Evolutionary conservation across 2,329 filamentous ascomycete species (phyloP).

Genomic region (Dendryphion nanum): DNA sequence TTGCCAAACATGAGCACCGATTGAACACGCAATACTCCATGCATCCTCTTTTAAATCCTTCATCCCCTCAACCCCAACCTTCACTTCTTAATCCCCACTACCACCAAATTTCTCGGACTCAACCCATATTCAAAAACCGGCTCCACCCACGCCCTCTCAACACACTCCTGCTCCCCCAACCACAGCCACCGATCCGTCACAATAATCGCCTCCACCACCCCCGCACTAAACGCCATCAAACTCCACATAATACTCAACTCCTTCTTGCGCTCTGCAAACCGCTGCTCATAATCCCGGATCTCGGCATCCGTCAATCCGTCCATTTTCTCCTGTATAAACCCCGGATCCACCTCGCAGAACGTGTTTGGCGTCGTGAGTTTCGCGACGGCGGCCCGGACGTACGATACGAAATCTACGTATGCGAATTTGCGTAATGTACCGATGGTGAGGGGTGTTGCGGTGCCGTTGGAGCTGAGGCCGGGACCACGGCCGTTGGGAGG

Average conservation of each 20-base stretch:
- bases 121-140: conserved; percentile 83
- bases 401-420: conserved; percentile 71
- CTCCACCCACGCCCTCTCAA: conserved; percentile 84
- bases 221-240: conserved; percentile 92
- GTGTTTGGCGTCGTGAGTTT: conserved; percentile 58
- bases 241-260: conserved; percentile 88
- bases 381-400: conserved; percentile 75
- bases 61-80: too few species aligned
- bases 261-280: conserved; percentile 67
- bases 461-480: conserved; percentile 43
- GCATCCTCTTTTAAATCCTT: too few species aligned
- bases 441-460: conserved; percentile 79
- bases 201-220: conserved; percentile 84
- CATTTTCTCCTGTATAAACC: conserved; percentile 65
- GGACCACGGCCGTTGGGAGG: conserved; percentile 50
- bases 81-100: conserved; percentile 79
- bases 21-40: too few species aligned
- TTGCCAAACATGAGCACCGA: too few species aligned
- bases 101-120: conserved; percentile 87
- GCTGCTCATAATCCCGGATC: conserved; percentile 66
- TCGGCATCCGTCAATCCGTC: conserved; percentile 69
- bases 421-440: conserved; percentile 79
- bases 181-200: conserved; percentile 89
- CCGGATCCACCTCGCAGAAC: conserved; percentile 35
- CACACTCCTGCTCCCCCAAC: conserved; percentile 70